Evolutionary conservation across 163 green algal genomes (phyloP).

Genomic region (Trebouxia gelatinosa): DNA sequence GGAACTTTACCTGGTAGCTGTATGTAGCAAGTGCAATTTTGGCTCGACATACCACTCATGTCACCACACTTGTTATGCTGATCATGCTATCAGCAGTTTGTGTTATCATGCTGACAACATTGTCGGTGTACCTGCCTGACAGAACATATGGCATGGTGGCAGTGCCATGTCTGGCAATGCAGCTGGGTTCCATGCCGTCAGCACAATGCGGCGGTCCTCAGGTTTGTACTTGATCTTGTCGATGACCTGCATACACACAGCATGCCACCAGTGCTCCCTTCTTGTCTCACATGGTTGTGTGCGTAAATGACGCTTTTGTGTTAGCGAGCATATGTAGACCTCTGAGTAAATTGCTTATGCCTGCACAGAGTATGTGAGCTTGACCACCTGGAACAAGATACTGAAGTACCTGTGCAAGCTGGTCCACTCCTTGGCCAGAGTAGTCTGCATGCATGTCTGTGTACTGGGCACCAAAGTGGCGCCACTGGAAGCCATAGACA

Average conservation of each 20-base stretch:
- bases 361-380: neutral
- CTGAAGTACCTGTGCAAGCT: constrained; percentile 47
- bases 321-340: neutral
- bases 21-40: too few relatives aligned
- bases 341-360: neutral
- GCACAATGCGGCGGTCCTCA: constrained; percentile 91
- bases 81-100: too few relatives aligned
- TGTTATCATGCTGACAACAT: neutral
- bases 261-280: neutral
- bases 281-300: neutral
- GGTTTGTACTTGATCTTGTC: constrained; percentile 84
- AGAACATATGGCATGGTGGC: constrained; percentile 99
- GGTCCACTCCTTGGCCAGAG: constrained; percentile 89
- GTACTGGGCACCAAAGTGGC: constrained; percentile 98
- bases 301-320: neutral
- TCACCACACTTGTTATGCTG: too few relatives aligned
- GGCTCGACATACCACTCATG: too few relatives aligned
- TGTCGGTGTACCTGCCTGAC: constrained; percentile 58
- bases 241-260: constrained; percentile 74
- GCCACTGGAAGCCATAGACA: constrained; percentile 99
- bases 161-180: constrained; percentile 95
- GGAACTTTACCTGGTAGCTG: too few relatives aligned
- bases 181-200: constrained; percentile 97
- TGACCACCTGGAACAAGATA: neutral
- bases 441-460: constrained; percentile 95